phyloP scores from a whole-genome alignment of 768 basidiomycete genomes.

The Leccinum truebloodii region DNA sequence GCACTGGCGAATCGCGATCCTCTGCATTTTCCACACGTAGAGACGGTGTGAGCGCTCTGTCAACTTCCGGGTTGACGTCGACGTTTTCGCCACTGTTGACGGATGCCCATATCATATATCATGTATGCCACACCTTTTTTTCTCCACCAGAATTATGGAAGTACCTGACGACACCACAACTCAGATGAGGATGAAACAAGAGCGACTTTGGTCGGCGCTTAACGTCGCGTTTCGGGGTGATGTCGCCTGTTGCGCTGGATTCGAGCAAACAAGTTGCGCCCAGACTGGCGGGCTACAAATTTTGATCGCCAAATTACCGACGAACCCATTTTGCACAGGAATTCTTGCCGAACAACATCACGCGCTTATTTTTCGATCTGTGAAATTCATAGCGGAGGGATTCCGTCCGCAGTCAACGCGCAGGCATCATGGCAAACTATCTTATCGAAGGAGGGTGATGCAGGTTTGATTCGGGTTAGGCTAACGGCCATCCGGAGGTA shows the following conservation, averaged over 20 bases:
- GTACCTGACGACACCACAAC: not conserved
- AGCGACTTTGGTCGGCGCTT: not conserved
- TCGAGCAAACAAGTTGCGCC: not conserved
- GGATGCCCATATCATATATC: not conserved
- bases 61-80: not conserved
- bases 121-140: not conserved
- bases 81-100: not conserved
- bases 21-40: not conserved
- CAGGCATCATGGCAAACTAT: too few relatives aligned
- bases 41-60: not conserved
- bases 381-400: not conserved
- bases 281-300: not conserved
- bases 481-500: not conserved
- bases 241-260: not conserved
- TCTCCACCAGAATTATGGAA: not conserved
- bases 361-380: not conserved
- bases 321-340: not conserved
- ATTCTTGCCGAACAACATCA: not conserved
- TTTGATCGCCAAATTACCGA: not conserved
- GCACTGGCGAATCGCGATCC: too few relatives aligned
- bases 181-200: not conserved
- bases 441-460: not conserved
- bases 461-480: not conserved
- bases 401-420: not conserved
- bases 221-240: not conserved